Base-by-base conservation (phyloP, 805 yeast genomes). In the Hanseniaspora osmophila region DNA sequence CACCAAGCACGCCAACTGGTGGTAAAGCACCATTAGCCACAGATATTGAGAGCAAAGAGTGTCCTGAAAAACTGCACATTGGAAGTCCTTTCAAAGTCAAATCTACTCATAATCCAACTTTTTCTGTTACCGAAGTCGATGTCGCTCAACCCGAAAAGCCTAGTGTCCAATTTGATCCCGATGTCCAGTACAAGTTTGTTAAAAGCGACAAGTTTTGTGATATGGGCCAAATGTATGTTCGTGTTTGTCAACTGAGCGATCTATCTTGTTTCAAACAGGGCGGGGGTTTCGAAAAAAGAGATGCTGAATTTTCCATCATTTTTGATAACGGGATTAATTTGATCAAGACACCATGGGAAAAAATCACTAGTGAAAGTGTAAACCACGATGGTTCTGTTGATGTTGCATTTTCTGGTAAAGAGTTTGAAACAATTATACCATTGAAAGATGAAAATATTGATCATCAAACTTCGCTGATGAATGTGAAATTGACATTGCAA, bases 301-400 rank as follows among this genome's bases (percentile, higher is more conserved):
- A 71, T 16, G 78, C 75, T 1, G 65, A 68, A 46, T 71, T 75
- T 56, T 68, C 72, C 44, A 51, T 78, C 16, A 71, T 76, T 9
- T 54, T 66, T 42, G 96, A 86, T 59, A 87, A 86, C 58, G 94
- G 95, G 5, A 76, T 77, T 33, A 94, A 87, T 57, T 73, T 84
- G 47, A 73, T 84, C 41, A 73, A 78, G 33, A 85, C 94, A 0
- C 73, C 78, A 9, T 68, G 71, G 59, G 52, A 13, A 13, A 13
- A 13, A 2, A 53, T 47, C 16, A 53, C 38, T n/a, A 10, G 15
- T 4, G 38, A 35, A 17, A n/a, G 11, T 10, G 16, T n/a, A 3
- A 35, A 35, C 18, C 3, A 35, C 7, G 18, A 35, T 35, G 18
- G 38, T n/a, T 10, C 18, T 16, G 16, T 35, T n/a, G 10, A 16